phyloP scores from a whole-genome alignment of 2,329 filamentous ascomycete species.

The Aaosphaeria pasadenensis region DNA sequence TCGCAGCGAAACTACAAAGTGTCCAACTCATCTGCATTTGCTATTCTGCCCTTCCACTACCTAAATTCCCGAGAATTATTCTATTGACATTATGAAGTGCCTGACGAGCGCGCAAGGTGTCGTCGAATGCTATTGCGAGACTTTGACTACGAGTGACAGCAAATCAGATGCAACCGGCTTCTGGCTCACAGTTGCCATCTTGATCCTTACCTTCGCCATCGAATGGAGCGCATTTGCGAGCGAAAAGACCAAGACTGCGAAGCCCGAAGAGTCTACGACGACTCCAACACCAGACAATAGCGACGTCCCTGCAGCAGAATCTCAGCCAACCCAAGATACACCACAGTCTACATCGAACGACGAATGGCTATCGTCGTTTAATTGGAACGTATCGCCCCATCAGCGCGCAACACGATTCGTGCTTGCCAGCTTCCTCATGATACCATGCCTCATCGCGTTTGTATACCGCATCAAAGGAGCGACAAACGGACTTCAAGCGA shows the following conservation, averaged over 20 bases:
- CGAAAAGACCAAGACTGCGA: neutral
- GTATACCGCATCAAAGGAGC: slow-evolving; percentile 6
- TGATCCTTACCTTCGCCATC: neutral
- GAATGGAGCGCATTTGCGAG: neutral
- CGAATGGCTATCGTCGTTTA: slow-evolving; percentile 3
- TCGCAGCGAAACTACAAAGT: too few relatives aligned
- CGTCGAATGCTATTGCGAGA: too few relatives aligned
- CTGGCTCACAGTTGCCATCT: neutral
- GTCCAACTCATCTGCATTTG: too few relatives aligned
- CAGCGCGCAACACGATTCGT: too few relatives aligned
- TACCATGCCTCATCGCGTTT: slow-evolving; percentile 7
- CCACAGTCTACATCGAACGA: neutral
- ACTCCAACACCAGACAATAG: neutral
- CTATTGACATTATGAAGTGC: too few relatives aligned
- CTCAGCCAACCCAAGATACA: slow-evolving; percentile 3
- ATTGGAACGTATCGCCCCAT: too few relatives aligned
- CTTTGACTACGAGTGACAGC: too few relatives aligned
- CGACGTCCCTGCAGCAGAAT: neutral
- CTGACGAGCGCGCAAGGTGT: too few relatives aligned
- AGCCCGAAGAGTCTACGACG: neutral
- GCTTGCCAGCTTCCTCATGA: slow-evolving; percentile 7
- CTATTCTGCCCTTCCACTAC: too few relatives aligned
- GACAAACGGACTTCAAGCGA: neutral
- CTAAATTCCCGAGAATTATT: too few relatives aligned
- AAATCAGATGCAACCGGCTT: too few relatives aligned